Evolutionary conservation across 2,329 filamentous ascomycete species (phyloP).

Genomic region (Alternaria infectoria): DNA sequence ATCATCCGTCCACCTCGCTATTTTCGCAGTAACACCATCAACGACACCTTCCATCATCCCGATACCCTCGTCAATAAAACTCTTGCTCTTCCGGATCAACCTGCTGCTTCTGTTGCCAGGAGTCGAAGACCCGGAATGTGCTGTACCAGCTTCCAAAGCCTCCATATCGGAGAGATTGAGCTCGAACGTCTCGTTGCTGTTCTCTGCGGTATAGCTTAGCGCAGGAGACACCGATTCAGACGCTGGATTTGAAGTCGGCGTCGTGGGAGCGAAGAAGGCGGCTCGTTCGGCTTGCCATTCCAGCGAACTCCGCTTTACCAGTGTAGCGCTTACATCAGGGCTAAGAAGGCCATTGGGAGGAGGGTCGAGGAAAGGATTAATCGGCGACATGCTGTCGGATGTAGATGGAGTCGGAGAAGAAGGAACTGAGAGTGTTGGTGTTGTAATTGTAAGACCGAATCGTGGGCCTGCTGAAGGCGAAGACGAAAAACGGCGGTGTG

Average conservation of each 20-base stretch:
- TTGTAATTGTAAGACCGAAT: background rate
- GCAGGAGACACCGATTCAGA: background rate
- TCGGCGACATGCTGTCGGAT: background rate
- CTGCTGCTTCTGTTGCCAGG: background rate
- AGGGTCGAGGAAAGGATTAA: background rate
- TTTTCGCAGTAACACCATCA: background rate
- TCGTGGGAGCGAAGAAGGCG: background rate
- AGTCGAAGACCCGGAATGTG: background rate
- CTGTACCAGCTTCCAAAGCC: background rate
- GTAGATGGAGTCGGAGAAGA: background rate
- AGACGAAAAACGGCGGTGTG: background rate
- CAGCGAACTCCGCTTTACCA: background rate
- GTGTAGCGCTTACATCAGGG: background rate
- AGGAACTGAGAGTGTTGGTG: background rate
- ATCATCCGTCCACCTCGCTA: slow-evolving; percentile 5
- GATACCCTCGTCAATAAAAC: background rate
- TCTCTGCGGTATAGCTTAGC: background rate
- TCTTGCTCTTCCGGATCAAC: background rate
- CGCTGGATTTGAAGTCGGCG: background rate
- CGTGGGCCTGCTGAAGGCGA: background rate
- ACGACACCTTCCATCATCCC: slow-evolving; percentile 1
- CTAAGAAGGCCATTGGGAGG: background rate
- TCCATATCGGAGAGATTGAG: background rate
- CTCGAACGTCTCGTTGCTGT: background rate
- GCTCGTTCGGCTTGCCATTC: background rate